Evolutionary conservation across 139 green algal species (phyloP).

Genomic region (Trebouxia sp.): DNA sequence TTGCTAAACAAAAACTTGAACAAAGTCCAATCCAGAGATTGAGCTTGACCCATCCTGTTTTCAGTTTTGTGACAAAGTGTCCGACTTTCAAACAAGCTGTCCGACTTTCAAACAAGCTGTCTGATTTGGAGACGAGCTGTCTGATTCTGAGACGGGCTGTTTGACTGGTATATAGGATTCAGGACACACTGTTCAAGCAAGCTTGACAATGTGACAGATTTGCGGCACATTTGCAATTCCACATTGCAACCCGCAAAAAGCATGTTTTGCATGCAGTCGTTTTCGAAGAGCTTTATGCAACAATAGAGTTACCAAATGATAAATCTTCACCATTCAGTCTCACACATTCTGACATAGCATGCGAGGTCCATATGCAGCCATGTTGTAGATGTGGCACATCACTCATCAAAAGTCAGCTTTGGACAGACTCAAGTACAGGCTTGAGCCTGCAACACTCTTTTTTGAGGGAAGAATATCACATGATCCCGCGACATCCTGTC

Average conservation of each 20-base stretch:
- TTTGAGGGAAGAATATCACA: neutral
- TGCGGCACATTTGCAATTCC: neutral
- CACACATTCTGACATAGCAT: neutral
- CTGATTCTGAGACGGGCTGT: neutral
- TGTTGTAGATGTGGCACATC: slow-evolving; percentile 6
- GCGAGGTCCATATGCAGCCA: slow-evolving; percentile 12
- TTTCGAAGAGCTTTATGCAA: neutral
- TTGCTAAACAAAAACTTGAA: slow-evolving; percentile 25
- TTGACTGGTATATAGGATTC: neutral
- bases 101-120: slow-evolving; percentile 8
- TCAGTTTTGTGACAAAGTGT: slow-evolving; percentile 1
- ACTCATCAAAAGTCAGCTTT: slow-evolving; percentile 17
- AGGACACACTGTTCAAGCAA: neutral
- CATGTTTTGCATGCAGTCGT: neutral
- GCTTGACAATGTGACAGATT: neutral
- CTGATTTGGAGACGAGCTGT: slow-evolving; percentile 7
- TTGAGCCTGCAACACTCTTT: slow-evolving; percentile 25
- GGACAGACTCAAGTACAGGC: slow-evolving; percentile 17
- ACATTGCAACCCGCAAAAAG: neutral
- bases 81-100: neutral
- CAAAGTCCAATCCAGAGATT: slow-evolving; percentile 2
- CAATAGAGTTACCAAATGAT: neutral
- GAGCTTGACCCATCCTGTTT: slow-evolving; percentile 16
- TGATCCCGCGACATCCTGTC: neutral
- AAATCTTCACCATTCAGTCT: neutral